Conservation (phyloP, 805 yeast species). For the Wickerhamia fluorescens region DNA sequence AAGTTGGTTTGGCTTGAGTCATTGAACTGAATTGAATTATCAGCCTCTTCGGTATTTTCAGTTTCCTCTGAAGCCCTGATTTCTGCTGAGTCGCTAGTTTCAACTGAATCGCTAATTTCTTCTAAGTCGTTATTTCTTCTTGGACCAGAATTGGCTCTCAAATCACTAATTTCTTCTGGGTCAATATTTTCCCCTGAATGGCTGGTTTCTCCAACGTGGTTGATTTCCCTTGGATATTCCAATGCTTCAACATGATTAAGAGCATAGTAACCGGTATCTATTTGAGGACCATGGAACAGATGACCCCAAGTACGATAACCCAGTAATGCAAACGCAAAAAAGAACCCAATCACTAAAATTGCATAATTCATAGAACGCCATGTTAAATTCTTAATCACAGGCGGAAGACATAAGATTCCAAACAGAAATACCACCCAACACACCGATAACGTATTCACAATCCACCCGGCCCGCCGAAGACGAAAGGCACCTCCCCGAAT, state of each 20-base stretch:
- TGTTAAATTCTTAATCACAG: constrained; percentile 40
- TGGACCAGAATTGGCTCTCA: too few relatives aligned
- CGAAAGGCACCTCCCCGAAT: constrained; percentile 65
- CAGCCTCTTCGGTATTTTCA: too few relatives aligned
- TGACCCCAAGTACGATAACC: constrained; percentile 61
- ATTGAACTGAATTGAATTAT: too few relatives aligned
- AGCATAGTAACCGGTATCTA: constrained; percentile 40
- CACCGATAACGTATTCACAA: constrained; percentile 51
- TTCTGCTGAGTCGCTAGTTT: too few relatives aligned
- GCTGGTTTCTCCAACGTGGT: too few relatives aligned
- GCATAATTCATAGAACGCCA: constrained; percentile 55
- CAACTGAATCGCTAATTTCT: too few relatives aligned
- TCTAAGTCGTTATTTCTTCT: too few relatives aligned
- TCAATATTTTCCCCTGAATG: too few relatives aligned
- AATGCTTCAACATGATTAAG: constrained; percentile 21
- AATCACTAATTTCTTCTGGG: too few relatives aligned
- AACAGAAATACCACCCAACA: constrained; percentile 54
- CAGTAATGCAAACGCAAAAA: constrained; percentile 41
- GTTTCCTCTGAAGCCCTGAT: too few relatives aligned
- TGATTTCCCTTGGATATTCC: constrained; percentile 7
- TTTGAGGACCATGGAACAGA: constrained; percentile 58
- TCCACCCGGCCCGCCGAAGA: constrained; percentile 56
- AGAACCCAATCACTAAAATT: constrained; percentile 46
- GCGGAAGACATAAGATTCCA: constrained; percentile 63
- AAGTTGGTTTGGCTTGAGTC: too few relatives aligned